Conservation (phyloP, 129 eudicot species). For the Flaveria sonorensis region DNA sequence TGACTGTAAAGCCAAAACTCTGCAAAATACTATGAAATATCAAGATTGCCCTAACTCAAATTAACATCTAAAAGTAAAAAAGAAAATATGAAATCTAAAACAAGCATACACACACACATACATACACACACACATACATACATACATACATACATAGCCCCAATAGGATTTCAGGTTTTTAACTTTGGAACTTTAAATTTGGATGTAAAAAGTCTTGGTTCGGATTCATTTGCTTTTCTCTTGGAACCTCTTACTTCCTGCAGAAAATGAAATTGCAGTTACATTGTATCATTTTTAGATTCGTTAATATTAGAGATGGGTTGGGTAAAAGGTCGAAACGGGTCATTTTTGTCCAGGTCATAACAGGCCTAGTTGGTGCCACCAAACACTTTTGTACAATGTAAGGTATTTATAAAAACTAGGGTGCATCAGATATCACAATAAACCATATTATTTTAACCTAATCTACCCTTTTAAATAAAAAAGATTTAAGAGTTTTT, state of each 20-base stretch:
- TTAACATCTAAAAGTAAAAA: slow-evolving; percentile 10
- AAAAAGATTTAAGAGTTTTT: not conserved
- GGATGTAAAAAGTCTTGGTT: slow-evolving; percentile 62
- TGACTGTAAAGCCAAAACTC: not conserved
- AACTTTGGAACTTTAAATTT: slow-evolving; percentile 69
- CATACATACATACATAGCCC: no score
- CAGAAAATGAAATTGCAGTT: slow-evolving; percentile 19
- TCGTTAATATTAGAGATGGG: not conserved
- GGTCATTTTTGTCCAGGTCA: not conserved
- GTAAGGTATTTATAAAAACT: not conserved
- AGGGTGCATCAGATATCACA: not conserved
- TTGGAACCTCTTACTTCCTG: slow-evolving; percentile 49
- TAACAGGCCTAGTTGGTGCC: not conserved
- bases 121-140: no score
- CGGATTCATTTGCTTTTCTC: slow-evolving; percentile 44
- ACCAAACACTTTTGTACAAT: not conserved
- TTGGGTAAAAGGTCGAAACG: not conserved
- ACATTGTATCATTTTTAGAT: not conserved
- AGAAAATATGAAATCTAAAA: slow-evolving; percentile 3
- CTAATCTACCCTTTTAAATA: not conserved
- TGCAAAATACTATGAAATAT: not conserved
- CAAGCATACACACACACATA: not conserved
- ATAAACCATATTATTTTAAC: slow-evolving; percentile 8
- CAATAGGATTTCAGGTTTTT: slow-evolving; percentile 28
- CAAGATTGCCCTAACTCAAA: slow-evolving; percentile 5